Conservation (phyloP, 371 early-diverging fungal genomes). For the Mucor piriformis region DNA sequence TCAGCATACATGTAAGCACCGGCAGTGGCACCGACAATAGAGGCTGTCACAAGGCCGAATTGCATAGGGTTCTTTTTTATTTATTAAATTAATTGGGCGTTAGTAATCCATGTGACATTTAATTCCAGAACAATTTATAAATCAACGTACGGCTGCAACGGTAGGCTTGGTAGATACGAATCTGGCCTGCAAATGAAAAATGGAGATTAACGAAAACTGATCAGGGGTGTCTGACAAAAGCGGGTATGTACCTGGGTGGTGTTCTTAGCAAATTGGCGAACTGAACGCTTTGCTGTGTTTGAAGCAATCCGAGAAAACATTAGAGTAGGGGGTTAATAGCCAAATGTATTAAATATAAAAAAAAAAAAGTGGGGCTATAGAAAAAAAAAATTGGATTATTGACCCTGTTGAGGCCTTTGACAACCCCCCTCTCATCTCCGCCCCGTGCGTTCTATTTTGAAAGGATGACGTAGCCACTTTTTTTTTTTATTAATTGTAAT, state of each 20-base stretch:
- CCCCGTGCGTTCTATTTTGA: not conserved
- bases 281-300: slow-evolving; percentile 49
- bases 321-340: slow-evolving; percentile 34
- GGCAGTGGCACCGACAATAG: slow-evolving; percentile 60
- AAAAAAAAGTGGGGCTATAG: slow-evolving; percentile 10
- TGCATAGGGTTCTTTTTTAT: slow-evolving; percentile 42
- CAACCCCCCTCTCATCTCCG: slow-evolving; percentile 9
- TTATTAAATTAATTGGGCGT: slow-evolving; percentile 1
- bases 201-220: not conserved
- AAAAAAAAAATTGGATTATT: slow-evolving; percentile 4
- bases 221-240: not conserved
- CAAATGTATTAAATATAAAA: slow-evolving; percentile 14
- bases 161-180: slow-evolving; percentile 51
- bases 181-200: slow-evolving; percentile 40
- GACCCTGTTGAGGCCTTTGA: slow-evolving; percentile 6
- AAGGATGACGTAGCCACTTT: slow-evolving; percentile 9
- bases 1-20: slow-evolving; percentile 57
- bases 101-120: too few relatives aligned
- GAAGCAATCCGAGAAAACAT: slow-evolving; percentile 58
- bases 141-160: slow-evolving; percentile 13
- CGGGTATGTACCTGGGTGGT: slow-evolving; percentile 38
- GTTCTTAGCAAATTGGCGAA: slow-evolving; percentile 45
- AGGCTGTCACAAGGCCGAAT: slow-evolving; percentile 57
- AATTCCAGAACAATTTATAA: too few relatives aligned
- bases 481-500: slow-evolving; percentile 1